These are phyloP conservation scores for Camellia oleifera DNA, from an alignment of 179 eudicot species.

Conservation along the genomic window DNA sequence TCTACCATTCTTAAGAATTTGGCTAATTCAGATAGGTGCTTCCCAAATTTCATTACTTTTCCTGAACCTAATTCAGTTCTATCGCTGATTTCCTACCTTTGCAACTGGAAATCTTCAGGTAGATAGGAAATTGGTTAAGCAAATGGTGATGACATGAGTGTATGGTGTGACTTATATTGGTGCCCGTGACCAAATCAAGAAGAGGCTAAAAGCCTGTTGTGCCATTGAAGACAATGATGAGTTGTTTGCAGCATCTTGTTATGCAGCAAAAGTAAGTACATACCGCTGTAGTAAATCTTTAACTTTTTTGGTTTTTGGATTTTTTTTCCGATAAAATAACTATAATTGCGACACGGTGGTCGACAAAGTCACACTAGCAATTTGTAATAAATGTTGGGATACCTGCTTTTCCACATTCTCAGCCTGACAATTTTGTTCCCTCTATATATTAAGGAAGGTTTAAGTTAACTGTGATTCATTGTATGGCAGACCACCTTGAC, in stretches of 20 bases:
- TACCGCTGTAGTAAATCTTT: background rate
- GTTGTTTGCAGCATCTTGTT: conserved; percentile 70
- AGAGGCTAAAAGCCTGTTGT: conserved; percentile 80
- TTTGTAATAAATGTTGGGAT: background rate
- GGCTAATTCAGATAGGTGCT: background rate
- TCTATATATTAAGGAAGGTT: background rate
- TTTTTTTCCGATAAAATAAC: background rate
- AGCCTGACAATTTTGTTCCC: background rate
- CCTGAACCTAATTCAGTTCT: background rate
- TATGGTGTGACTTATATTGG: conserved; percentile 96
- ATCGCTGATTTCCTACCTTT: background rate
- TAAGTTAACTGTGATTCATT: conserved; percentile 18
- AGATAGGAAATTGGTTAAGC: conserved; percentile 95
- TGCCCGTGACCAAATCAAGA: conserved; percentile 94
- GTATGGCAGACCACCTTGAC: conserved; percentile 66
- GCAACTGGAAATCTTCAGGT: conserved; percentile 40
- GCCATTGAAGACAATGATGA: conserved; percentile 57
- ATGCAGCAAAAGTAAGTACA: conserved; percentile 76
- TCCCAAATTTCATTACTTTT: background rate
- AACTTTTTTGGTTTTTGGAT: background rate
- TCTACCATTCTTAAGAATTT: background rate
- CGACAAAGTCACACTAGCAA: background rate
- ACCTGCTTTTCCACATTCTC: background rate
- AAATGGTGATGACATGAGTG: conserved; percentile 98
- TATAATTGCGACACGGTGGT: background rate